A percentile compares a stretch with the other conserved stretches of the same genome.
phyloP scores from a whole-genome alignment of 2,329 filamentous ascomycete genomes.

The Talaromyces sp. region DNA sequence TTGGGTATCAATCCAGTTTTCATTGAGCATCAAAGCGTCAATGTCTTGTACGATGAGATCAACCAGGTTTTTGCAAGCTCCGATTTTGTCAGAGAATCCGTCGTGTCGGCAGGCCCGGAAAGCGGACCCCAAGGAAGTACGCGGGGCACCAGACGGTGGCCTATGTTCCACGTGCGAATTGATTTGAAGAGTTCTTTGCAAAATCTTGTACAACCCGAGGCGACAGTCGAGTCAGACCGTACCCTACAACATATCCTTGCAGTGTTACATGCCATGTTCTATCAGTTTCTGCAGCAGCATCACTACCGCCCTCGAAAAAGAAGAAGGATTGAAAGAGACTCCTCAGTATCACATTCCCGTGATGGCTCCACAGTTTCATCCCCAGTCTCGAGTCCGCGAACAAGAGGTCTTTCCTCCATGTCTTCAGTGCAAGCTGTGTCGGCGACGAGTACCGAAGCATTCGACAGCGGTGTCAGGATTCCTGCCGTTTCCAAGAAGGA shows the following conservation, averaged over 20 bases:
- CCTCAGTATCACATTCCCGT: slow-evolving; percentile 3
- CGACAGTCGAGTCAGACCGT: slow-evolving; percentile 33
- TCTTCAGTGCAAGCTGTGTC: background rate
- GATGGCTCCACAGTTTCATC: background rate
- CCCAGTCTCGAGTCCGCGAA: background rate
- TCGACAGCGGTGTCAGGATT: slow-evolving; percentile 27
- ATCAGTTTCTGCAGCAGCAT: slow-evolving; percentile 71
- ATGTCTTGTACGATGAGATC: slow-evolving; percentile 69
- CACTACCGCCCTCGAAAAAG: slow-evolving; percentile 58
- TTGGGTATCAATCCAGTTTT: slow-evolving; percentile 67
- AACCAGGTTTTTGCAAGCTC: slow-evolving; percentile 75
- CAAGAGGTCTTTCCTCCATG: background rate
- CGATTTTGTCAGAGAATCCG: slow-evolving; percentile 59
- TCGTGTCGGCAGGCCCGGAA: slow-evolving; percentile 46
- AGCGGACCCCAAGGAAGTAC: slow-evolving; percentile 44
- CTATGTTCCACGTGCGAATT: slow-evolving; percentile 82
- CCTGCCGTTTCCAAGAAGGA: slow-evolving; percentile 26
- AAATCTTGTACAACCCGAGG: slow-evolving; percentile 39
- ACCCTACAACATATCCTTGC: slow-evolving; percentile 57
- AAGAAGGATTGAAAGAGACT: slow-evolving; percentile 18
- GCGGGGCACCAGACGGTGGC: slow-evolving; percentile 75
- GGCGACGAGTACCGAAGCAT: background rate
- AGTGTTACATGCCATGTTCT: slow-evolving; percentile 64
- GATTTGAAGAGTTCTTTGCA: slow-evolving; percentile 44
- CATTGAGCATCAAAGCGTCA: slow-evolving; percentile 51